phyloP scores from a whole-genome alignment of 257 asterid genomes.

The Linderniella brevidens region DNA sequence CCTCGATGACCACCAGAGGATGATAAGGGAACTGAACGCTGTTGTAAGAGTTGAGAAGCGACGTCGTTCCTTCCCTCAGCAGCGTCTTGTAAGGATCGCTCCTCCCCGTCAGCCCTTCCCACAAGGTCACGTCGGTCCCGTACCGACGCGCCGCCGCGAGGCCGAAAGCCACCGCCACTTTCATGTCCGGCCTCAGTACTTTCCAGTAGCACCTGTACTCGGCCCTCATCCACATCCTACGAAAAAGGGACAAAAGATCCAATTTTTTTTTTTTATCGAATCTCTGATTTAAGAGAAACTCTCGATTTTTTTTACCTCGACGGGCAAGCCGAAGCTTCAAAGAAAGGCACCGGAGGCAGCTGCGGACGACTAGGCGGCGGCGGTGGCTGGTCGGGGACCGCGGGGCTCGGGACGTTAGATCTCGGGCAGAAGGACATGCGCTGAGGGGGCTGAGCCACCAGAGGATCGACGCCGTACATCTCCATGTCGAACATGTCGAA shows the following conservation, averaged over 20 bases:
- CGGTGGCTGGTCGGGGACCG: neutral
- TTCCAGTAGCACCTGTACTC: conserved; percentile 77
- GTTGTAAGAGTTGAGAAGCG: conserved; percentile 75
- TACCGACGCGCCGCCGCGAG: conserved; percentile 43
- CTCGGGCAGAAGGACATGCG: conserved; percentile 56
- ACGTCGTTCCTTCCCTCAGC: conserved; percentile 75
- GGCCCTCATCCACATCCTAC: conserved; percentile 68
- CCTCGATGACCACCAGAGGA: conserved; percentile 37
- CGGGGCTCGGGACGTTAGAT: conserved; percentile 13
- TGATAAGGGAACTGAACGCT: conserved; percentile 52
- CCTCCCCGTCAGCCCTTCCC: conserved; percentile 48
- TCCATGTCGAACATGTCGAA: conserved; percentile 48
- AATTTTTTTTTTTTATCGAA: neutral
- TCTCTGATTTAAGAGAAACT: neutral
- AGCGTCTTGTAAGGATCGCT: conserved; percentile 82
- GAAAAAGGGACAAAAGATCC: neutral
- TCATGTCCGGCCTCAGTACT: conserved; percentile 53
- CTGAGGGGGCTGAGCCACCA: conserved; percentile 61
- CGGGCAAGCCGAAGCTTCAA: conserved; percentile 73
- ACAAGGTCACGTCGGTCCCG: conserved; percentile 60
- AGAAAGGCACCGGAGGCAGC: conserved; percentile 25
- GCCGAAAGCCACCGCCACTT: conserved; percentile 62
- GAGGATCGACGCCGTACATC: conserved; percentile 61
- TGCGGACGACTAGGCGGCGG: conserved; percentile 26
- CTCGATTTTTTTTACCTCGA: conserved; percentile 34